These are phyloP conservation scores for Tolypocladium paradoxum DNA, from an alignment of 2,329 filamentous ascomycete species.

Conservation along the genomic window DNA sequence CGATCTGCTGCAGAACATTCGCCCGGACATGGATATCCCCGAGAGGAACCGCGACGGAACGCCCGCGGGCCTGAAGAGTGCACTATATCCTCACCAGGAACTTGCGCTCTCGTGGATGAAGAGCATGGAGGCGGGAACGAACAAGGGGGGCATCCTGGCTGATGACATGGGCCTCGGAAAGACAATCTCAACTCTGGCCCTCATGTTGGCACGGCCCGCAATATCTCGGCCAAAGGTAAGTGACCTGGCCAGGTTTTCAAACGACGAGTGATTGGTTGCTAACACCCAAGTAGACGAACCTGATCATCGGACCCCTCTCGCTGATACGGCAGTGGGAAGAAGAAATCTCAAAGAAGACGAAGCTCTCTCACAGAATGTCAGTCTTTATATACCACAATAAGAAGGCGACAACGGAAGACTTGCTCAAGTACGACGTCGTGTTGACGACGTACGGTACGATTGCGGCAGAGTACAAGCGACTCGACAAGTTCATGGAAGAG, in stretches of 20 bases:
- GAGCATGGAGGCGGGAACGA: slow-evolving; percentile 64
- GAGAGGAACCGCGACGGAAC: slow-evolving; percentile 55
- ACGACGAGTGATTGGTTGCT: slow-evolving; percentile 4
- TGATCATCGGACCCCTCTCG: slow-evolving; percentile 73
- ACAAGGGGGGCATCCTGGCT: slow-evolving; percentile 79
- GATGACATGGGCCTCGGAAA: slow-evolving; percentile 94
- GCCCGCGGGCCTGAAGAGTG: slow-evolving; percentile 55
- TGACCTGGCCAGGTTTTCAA: background rate
- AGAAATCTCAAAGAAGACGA: slow-evolving; percentile 64
- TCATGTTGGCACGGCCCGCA: slow-evolving; percentile 61
- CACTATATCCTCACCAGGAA: slow-evolving; percentile 73
- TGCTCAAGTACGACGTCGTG: slow-evolving; percentile 63
- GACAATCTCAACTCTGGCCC: slow-evolving; percentile 71
- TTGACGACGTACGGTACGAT: slow-evolving; percentile 83
- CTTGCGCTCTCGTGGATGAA: slow-evolving; percentile 77
- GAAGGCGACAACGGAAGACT: slow-evolving; percentile 47
- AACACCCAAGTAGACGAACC: slow-evolving; percentile 52
- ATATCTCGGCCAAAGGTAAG: slow-evolving; percentile 25
- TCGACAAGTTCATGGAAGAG: slow-evolving; percentile 41
- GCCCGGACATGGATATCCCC: slow-evolving; percentile 56
- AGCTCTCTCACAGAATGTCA: slow-evolving; percentile 44
- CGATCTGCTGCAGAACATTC: slow-evolving; percentile 59
- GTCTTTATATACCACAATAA: slow-evolving; percentile 63
- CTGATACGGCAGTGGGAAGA: slow-evolving; percentile 76
- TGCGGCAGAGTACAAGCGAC: slow-evolving; percentile 47